phyloP scores from a whole-genome alignment of 352 stramenopile genomes.

The Pythium diclinum region DNA sequence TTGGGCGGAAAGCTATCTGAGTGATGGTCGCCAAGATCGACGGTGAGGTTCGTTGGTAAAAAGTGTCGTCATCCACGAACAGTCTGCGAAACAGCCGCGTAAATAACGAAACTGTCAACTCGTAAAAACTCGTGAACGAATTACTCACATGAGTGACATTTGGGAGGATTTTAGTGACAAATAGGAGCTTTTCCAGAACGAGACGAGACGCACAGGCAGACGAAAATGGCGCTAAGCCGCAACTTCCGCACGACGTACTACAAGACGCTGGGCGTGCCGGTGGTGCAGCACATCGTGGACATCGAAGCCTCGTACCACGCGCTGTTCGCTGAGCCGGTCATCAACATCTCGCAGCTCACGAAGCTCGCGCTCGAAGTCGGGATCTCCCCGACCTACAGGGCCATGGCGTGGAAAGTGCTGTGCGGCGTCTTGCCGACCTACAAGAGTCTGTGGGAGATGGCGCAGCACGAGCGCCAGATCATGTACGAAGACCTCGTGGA shows the following conservation, averaged over 20 bases:
- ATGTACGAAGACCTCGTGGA: slow-evolving; percentile 72
- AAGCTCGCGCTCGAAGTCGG: slow-evolving; percentile 78
- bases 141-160: slow-evolving; percentile 9
- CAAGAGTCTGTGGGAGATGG: slow-evolving; percentile 61
- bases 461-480: slow-evolving; percentile 36
- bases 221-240: slow-evolving; percentile 55
- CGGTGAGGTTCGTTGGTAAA: slow-evolving; percentile 25
- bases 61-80: slow-evolving; percentile 25
- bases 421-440: slow-evolving; percentile 51
- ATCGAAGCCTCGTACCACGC: slow-evolving; percentile 71
- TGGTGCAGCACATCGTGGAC: slow-evolving; percentile 82
- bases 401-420: slow-evolving; percentile 59
- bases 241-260: slow-evolving; percentile 88
- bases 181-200: too few relatives aligned
- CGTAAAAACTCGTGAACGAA: slow-evolving; percentile 15
- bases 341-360: slow-evolving; percentile 65
- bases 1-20: slow-evolving; percentile 3
- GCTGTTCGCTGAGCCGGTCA: slow-evolving; percentile 47
- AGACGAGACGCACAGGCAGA: not conserved
- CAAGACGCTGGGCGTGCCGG: slow-evolving; percentile 82
- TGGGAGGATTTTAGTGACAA: not conserved
- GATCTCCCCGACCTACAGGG: slow-evolving; percentile 50
- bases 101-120: not conserved
- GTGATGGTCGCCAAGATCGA: slow-evolving; percentile 31
- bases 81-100: slow-evolving; percentile 13